These are phyloP conservation scores for Cladosporium sp. DNA, from an alignment of 2,329 filamentous ascomycete genomes.

Conservation along the genomic window DNA sequence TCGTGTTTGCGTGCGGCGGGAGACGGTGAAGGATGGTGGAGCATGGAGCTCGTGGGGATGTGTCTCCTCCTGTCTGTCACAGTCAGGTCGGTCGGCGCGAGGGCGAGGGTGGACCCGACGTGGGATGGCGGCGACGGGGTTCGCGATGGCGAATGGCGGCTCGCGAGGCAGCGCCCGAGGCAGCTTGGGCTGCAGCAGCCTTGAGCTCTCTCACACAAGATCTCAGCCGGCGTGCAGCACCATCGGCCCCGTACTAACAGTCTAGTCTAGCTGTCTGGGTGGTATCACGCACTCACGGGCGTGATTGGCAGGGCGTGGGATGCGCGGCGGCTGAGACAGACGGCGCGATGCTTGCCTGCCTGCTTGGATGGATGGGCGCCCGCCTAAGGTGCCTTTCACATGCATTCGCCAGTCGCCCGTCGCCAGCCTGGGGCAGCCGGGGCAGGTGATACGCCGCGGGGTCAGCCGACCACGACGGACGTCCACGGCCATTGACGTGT, in stretches of 20 bases:
- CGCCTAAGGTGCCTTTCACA: constrained; percentile 1
- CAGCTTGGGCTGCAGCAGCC: no score
- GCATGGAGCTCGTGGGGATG: background rate
- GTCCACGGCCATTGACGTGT: constrained; percentile 7
- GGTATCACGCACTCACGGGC: no score
- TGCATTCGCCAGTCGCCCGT: background rate
- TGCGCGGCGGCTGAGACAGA: constrained; percentile 8
- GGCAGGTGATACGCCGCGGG: constrained; percentile 9
- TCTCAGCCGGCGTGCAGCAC: constrained; percentile 2
- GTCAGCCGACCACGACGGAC: constrained; percentile 10
- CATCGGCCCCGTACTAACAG: background rate
- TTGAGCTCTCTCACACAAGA: background rate
- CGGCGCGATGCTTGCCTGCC: background rate
- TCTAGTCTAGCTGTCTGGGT: no score
- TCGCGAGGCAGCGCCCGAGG: no score
- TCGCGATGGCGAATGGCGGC: background rate
- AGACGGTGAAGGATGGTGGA: constrained; percentile 6
- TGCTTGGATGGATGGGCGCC: background rate
- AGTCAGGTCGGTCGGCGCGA: background rate
- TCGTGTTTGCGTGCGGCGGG: constrained; percentile 8
- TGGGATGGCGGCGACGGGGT: background rate
- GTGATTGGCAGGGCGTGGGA: background rate
- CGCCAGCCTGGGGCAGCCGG: background rate
- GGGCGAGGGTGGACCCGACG: background rate
- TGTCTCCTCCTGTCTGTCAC: no score